These are phyloP conservation scores for Oryza punctata DNA, from an alignment of 176 grass and related monocot species.

Conservation along the genomic window DNA sequence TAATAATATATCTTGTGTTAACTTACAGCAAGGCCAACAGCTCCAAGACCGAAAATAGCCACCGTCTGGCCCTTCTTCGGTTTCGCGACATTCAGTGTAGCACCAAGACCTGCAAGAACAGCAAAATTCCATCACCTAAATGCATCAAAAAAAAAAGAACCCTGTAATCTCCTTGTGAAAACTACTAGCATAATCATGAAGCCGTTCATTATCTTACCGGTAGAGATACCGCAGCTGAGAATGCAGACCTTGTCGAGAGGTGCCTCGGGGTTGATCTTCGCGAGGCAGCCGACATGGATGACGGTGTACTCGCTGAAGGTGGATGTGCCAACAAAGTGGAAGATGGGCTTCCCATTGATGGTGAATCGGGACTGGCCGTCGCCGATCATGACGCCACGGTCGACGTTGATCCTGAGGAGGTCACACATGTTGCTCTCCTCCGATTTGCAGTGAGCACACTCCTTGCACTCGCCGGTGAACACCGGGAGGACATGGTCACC, in stretches of 20 bases:
- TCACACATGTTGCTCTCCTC: slow-evolving; percentile 94
- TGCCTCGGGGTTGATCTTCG: slow-evolving; percentile 66
- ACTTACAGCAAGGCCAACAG: slow-evolving; percentile 87
- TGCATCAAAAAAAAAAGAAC: background rate
- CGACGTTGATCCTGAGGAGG: slow-evolving; percentile 79
- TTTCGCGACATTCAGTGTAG: slow-evolving; percentile 83
- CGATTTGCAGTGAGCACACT: slow-evolving; percentile 79
- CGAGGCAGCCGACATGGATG: slow-evolving; percentile 70
- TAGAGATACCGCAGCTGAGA: slow-evolving; percentile 81
- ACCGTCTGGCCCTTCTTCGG: slow-evolving; percentile 62
- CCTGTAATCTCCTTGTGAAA: background rate
- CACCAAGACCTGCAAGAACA: slow-evolving; percentile 59
- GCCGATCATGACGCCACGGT: slow-evolving; percentile 72
- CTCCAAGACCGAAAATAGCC: slow-evolving; percentile 85
- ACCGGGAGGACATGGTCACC: slow-evolving; percentile 91
- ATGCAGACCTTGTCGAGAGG: slow-evolving; percentile 89
- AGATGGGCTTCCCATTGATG: slow-evolving; percentile 66
- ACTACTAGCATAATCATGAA: background rate
- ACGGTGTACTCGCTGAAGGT: slow-evolving; percentile 95
- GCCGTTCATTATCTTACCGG: slow-evolving; percentile 45
- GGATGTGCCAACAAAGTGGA: slow-evolving; percentile 81
- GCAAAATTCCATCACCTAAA: background rate
- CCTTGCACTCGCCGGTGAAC: slow-evolving; percentile 92
- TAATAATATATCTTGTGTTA: background rate
- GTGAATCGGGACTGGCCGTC: slow-evolving; percentile 65